Conservation (phyloP, 2,329 filamentous ascomycete species). For the Penicillium thymicola region DNA sequence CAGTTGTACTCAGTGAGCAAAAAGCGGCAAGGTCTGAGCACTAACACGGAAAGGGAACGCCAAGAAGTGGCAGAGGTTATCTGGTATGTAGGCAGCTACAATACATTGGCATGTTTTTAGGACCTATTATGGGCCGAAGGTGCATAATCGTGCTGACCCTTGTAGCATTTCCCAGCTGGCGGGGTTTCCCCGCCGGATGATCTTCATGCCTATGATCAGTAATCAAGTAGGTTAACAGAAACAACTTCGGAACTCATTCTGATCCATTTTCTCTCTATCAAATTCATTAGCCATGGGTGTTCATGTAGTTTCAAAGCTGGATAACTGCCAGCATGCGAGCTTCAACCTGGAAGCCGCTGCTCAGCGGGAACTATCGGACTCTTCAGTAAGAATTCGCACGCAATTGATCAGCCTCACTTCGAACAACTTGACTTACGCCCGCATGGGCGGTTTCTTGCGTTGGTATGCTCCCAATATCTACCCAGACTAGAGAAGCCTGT, state of each 20-base stretch:
- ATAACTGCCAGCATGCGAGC: constrained; percentile 24
- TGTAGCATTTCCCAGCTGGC: background rate
- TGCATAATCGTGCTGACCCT: background rate
- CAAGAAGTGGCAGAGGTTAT: no score
- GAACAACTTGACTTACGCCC: constrained; percentile 22
- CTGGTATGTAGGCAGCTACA: no score
- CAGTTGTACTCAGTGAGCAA: no score
- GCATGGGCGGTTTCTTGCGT: constrained; percentile 2
- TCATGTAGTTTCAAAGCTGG: constrained; percentile 30
- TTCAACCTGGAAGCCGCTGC: background rate
- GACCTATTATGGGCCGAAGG: no score
- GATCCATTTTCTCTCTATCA: rapidly evolving
- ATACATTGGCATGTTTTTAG: no score
- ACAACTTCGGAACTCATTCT: background rate
- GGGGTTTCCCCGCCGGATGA: background rate
- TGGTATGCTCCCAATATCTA: constrained; percentile 10
- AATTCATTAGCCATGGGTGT: constrained; percentile 15
- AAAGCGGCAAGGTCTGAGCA: no score
- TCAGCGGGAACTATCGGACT: background rate
- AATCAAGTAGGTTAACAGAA: background rate
- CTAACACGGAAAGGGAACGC: no score
- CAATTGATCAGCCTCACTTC: constrained; percentile 18
- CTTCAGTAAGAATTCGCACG: constrained; percentile 15
- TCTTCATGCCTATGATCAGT: background rate
- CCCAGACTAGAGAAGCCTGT: background rate